Percentiles rank a stretch among this genome's conserved stretches.
Evolutionary conservation across 306 rosid species (phyloP).

Genomic region (Lupinus albus): DNA sequence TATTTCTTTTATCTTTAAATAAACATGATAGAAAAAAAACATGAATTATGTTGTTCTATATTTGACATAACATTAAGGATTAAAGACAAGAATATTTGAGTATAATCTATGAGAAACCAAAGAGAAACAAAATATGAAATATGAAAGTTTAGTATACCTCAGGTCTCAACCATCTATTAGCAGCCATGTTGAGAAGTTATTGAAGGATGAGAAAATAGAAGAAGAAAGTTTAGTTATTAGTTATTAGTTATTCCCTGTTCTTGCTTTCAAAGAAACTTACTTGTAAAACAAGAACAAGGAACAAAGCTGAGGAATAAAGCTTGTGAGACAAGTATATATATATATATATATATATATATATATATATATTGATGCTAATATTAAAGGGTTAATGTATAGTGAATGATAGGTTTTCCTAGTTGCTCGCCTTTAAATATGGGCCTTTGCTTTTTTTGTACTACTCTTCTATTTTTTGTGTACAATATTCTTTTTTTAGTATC

Average conservation of each 20-base stretch:
- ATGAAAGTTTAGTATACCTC: conserved; percentile 52
- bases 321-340: conserved; percentile 12
- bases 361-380: conserved; percentile 15
- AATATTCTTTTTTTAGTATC: no score
- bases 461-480: not conserved
- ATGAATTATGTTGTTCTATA: no score
- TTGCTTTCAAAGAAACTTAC: conserved; percentile 20
- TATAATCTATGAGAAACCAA: no score
- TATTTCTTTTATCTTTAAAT: no score
- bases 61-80: no score
- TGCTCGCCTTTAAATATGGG: conserved; percentile 14
- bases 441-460: conserved; percentile 22
- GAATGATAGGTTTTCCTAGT: not conserved
- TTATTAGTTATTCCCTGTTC: conserved; percentile 16
- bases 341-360: conserved; percentile 43
- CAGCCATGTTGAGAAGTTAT: conserved; percentile 40
- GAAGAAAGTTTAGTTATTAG: not conserved
- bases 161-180: conserved; percentile 78
- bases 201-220: conserved; percentile 11
- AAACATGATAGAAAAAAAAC: no score
- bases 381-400: not conserved
- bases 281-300: conserved; percentile 26
- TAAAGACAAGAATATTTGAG: no score
- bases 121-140: no score
- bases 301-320: not conserved